phyloP scores from a whole-genome alignment of 2,329 filamentous ascomycete species.

The Aspergillus fijiensis region DNA sequence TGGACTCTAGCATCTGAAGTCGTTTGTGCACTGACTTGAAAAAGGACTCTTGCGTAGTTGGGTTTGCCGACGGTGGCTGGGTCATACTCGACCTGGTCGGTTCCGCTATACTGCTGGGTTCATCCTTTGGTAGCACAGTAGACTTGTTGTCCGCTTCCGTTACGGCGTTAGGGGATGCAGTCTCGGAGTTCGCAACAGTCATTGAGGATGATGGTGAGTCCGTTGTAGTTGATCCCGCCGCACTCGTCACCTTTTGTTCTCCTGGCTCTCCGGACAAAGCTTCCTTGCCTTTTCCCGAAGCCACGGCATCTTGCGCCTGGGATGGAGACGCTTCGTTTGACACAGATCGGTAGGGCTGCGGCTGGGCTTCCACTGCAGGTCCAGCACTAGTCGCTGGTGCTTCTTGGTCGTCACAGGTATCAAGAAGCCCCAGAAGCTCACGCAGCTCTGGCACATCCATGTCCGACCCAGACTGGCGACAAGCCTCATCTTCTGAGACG shows the following conservation, averaged over 20 bases:
- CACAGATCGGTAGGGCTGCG: constrained; percentile 23
- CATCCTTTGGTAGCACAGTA: constrained; percentile 29
- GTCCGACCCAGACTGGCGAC: constrained; percentile 10
- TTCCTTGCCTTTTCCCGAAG: constrained; percentile 1
- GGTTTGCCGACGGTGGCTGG: constrained; percentile 58
- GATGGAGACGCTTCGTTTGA: constrained; percentile 7
- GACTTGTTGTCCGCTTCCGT: constrained; percentile 25
- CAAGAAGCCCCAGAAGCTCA: not conserved
- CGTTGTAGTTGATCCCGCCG: constrained; percentile 11
- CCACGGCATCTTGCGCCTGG: not conserved
- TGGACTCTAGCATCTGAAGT: constrained; percentile 84
- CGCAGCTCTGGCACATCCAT: constrained; percentile 18
- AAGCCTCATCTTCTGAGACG: constrained; percentile 27
- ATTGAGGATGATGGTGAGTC: constrained; percentile 17
- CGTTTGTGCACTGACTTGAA: constrained; percentile 97
- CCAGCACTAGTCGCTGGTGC: constrained; percentile 7
- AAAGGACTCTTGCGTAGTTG: constrained; percentile 93
- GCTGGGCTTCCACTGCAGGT: constrained; percentile 16
- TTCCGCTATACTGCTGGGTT: constrained; percentile 31
- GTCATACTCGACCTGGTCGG: constrained; percentile 40
- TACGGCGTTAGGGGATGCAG: constrained; percentile 22
- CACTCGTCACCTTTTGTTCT: constrained; percentile 21
- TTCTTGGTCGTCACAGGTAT: constrained; percentile 23
- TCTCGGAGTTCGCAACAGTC: constrained; percentile 18
- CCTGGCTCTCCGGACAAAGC: constrained; percentile 16